Percentiles rank a stretch among this genome's conserved stretches.
Evolutionary conservation across 352 stramenopile species (phyloP).

Genomic region (Phytophthora hybrid): DNA sequence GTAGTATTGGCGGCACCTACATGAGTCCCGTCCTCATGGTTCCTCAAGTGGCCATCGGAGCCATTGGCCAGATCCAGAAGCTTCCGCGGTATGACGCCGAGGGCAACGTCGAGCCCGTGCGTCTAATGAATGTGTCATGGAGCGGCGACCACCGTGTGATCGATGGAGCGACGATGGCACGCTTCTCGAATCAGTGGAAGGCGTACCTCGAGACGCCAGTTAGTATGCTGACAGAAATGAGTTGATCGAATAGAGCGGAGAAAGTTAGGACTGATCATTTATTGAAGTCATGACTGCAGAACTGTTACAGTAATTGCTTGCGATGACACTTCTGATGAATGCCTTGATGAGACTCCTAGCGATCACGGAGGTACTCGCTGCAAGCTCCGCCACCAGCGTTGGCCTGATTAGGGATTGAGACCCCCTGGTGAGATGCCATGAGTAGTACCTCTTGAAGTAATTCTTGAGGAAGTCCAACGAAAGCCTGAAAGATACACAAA

Average conservation of each 20-base stretch:
- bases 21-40: slow-evolving; percentile 96
- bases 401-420: slow-evolving; percentile 72
- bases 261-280: neutral
- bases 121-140: slow-evolving; percentile 98
- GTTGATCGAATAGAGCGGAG: slow-evolving; percentile 47
- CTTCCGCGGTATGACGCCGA: slow-evolving; percentile 94
- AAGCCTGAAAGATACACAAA: slow-evolving; percentile 42
- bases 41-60: slow-evolving; percentile 98
- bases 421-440: slow-evolving; percentile 67
- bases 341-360: slow-evolving; percentile 13
- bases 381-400: slow-evolving; percentile 18
- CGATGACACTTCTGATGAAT: neutral
- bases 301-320: too few species aligned
- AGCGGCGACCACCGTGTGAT: slow-evolving; percentile 98
- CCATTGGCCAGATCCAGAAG: slow-evolving; percentile 96
- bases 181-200: slow-evolving; percentile 98
- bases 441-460: slow-evolving; percentile 82
- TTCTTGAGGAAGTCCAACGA: slow-evolving; percentile 63
- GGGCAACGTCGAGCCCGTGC: slow-evolving; percentile 83
- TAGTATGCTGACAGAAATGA: slow-evolving; percentile 92
- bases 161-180: slow-evolving; percentile 97
- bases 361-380: slow-evolving; percentile 33
- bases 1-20: slow-evolving; percentile 98
- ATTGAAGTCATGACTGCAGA: too few species aligned
- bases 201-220: slow-evolving; percentile 95